phyloP scores from a whole-genome alignment of 148 eudicot genomes.

The Rhododendron simsii region DNA sequence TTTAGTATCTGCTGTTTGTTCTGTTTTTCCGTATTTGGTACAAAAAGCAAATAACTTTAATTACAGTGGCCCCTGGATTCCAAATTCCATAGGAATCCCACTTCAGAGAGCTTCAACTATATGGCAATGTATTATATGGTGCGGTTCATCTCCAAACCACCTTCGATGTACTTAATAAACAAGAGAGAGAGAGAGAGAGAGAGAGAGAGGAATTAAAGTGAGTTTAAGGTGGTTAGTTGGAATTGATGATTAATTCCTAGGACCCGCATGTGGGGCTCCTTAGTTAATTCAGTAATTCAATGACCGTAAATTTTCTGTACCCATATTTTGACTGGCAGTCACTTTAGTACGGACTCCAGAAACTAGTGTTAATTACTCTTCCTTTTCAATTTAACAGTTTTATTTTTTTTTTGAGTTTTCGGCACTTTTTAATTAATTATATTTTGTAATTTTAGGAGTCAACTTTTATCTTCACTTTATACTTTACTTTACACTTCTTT shows the following conservation, averaged over 20 bases:
- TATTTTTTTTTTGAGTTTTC: no score
- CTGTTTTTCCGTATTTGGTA: slow-evolving; percentile 13
- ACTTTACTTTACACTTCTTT: accelerated
- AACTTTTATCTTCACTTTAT: no score
- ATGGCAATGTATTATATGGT: slow-evolving; percentile 2
- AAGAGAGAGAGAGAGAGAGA: not conserved
- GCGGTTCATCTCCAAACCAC: not conserved
- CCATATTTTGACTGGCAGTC: not conserved
- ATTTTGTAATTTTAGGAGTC: no score
- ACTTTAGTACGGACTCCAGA: no score
- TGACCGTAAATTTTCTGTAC: not conserved
- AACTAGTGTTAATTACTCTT: no score
- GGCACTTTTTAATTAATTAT: no score
- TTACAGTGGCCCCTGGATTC: slow-evolving; percentile 23
- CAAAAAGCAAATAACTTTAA: slow-evolving; percentile 13
- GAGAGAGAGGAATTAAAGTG: not conserved
- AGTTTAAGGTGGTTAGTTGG: not conserved
- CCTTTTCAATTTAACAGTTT: no score
- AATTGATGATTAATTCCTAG: not conserved
- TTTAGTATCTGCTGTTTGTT: slow-evolving; percentile 22
- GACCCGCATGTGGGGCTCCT: not conserved
- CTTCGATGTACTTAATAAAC: not conserved
- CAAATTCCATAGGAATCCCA: slow-evolving; percentile 8
- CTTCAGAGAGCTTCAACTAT: not conserved
- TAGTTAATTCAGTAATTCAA: not conserved